These are phyloP conservation scores for Emericellopsis atlantica DNA, from an alignment of 2,329 filamentous ascomycete genomes.

Conservation along the genomic window DNA sequence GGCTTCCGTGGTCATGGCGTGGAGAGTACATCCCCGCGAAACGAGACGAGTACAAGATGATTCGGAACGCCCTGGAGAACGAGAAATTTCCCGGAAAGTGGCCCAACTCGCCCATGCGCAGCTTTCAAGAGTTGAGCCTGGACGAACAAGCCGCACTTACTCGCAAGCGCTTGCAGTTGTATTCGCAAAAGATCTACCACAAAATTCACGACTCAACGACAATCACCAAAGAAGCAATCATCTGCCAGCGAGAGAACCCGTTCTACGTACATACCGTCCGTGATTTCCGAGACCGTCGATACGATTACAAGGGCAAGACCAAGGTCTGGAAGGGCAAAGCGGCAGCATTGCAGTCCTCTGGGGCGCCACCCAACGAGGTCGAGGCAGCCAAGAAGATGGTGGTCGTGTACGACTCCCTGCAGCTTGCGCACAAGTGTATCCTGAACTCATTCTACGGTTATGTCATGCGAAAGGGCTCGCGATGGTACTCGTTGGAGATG, in stretches of 20 bases:
- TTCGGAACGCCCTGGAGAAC: conserved; percentile 78
- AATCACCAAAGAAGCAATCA: conserved; percentile 89
- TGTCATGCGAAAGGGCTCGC: conserved; percentile 96
- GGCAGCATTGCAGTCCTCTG: conserved; percentile 70
- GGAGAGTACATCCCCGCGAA: conserved; percentile 95
- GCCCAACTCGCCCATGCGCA: conserved; percentile 55
- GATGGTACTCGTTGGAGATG: conserved; percentile 99
- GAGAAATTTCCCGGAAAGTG: conserved; percentile 78
- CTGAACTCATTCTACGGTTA: conserved; percentile 98
- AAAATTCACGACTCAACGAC: conserved; percentile 95
- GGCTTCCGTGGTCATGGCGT: conserved; percentile 95
- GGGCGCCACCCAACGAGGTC: conserved; percentile 62
- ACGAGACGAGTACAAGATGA: conserved; percentile 98
- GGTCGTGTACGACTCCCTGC: conserved; percentile 85
- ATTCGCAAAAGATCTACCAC: conserved; percentile 98
- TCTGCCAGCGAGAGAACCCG: conserved; percentile 94
- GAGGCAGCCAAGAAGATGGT: conserved; percentile 99
- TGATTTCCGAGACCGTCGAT: conserved; percentile 90
- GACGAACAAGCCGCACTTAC: conserved; percentile 76
- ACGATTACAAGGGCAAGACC: conserved; percentile 96
- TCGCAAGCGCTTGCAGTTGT: conserved; percentile 79
- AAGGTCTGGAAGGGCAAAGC: conserved; percentile 99
- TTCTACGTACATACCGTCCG: conserved; percentile 97
- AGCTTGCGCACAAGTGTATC: conserved; percentile 97
- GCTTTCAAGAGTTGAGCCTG: conserved; percentile 66